phyloP scores from a whole-genome alignment of 108 stramenopile genomes.

The Cyclotella atomus region DNA sequence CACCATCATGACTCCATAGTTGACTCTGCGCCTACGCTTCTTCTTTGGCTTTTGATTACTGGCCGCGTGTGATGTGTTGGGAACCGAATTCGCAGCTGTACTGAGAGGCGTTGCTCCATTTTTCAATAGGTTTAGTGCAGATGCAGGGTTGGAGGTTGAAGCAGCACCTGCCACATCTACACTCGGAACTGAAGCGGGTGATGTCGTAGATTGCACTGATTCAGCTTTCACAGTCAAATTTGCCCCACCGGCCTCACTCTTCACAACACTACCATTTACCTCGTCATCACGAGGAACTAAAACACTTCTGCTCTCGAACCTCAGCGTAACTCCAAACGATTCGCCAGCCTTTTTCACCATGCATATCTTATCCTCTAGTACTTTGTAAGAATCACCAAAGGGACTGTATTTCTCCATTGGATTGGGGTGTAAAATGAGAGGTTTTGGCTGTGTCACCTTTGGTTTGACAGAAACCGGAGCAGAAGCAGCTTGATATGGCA shows the following conservation, averaged over 20 bases:
- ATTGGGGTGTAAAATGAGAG: slow-evolving; percentile 18
- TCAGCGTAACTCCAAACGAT: slow-evolving; percentile 65
- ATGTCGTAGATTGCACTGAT: background rate
- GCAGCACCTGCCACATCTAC: too few relatives aligned
- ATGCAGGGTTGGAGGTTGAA: too few relatives aligned
- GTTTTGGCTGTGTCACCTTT: background rate
- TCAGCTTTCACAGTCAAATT: background rate
- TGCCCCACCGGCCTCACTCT: too few relatives aligned
- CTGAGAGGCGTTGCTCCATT: too few relatives aligned
- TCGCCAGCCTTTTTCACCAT: slow-evolving; percentile 37
- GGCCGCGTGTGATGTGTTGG: background rate
- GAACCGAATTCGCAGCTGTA: background rate
- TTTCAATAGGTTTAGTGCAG: too few relatives aligned
- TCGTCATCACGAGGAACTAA: slow-evolving; percentile 48
- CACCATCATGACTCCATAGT: slow-evolving; percentile 64
- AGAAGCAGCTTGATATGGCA: background rate
- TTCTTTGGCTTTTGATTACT: slow-evolving; percentile 22
- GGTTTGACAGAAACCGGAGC: background rate
- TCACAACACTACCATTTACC: too few relatives aligned
- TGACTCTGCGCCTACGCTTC: slow-evolving; percentile 60
- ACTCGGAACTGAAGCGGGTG: too few relatives aligned
- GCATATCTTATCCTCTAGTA: slow-evolving; percentile 28
- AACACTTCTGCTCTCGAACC: slow-evolving; percentile 47
- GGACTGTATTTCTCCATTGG: slow-evolving; percentile 36
- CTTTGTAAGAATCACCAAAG: slow-evolving; percentile 18